A percentile compares a stretch with the other conserved stretches of the same genome.
Conservation (phyloP, 805 yeast genomes). For the Barnettozyma siamensis region DNA sequence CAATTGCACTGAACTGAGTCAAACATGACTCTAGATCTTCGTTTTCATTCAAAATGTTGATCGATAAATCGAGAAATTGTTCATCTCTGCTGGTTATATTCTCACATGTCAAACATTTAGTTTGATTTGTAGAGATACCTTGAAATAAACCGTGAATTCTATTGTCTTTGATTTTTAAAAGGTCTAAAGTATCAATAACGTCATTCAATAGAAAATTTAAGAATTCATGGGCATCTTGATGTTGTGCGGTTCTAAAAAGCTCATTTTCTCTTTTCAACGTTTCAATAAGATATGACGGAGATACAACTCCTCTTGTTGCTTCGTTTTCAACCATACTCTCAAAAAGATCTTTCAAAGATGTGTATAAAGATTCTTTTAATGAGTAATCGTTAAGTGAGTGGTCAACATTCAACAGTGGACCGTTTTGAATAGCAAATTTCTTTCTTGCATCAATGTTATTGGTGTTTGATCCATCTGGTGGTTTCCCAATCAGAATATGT, state of each 20-base stretch:
- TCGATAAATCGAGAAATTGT: slow-evolving; percentile 76
- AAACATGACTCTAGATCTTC: slow-evolving; percentile 73
- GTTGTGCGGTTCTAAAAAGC: slow-evolving; percentile 86
- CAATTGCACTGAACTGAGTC: slow-evolving; percentile 78
- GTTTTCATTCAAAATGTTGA: slow-evolving; percentile 67
- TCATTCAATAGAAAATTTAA: slow-evolving; percentile 82
- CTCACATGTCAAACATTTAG: slow-evolving; percentile 88
- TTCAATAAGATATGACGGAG: slow-evolving; percentile 70
- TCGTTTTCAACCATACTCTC: slow-evolving; percentile 74
- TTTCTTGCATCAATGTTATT: slow-evolving; percentile 64
- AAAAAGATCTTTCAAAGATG: slow-evolving; percentile 77
- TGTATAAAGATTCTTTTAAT: slow-evolving; percentile 45
- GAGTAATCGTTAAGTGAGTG: slow-evolving; percentile 50
- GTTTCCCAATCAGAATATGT: slow-evolving; percentile 15
- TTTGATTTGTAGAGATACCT: slow-evolving; percentile 80
- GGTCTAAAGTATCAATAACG: slow-evolving; percentile 40
- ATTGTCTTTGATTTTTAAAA: slow-evolving; percentile 27
- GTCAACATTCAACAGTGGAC: slow-evolving; percentile 83
- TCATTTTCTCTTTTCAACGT: slow-evolving; percentile 77
- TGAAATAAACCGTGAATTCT: slow-evolving; percentile 72
- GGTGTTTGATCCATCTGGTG: slow-evolving; percentile 26
- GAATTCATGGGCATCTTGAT: slow-evolving; percentile 98
- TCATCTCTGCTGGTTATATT: slow-evolving; percentile 77
- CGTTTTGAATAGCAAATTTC: slow-evolving; percentile 66
- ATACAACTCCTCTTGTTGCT: slow-evolving; percentile 72